Evolutionary conservation across 108 stramenopile genomes (phyloP).

Genomic region (Pelagomonas calceolata): DNA sequence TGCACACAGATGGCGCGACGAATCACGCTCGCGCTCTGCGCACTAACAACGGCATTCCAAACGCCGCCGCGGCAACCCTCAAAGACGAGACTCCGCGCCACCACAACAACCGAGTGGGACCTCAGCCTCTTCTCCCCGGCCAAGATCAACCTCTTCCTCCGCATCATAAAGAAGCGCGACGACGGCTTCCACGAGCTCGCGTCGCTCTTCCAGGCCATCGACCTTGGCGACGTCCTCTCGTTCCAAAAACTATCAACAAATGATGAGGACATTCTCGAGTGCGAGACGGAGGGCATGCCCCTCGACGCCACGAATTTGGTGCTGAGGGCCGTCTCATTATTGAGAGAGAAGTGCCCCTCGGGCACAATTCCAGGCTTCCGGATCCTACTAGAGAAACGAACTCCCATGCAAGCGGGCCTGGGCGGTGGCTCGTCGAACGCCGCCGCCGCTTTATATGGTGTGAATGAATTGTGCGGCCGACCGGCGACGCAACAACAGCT

Average conservation of each 20-base stretch:
- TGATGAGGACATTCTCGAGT: slow-evolving; percentile 52
- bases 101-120: no score
- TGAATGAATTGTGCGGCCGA: slow-evolving; percentile 69
- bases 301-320: slow-evolving; percentile 73
- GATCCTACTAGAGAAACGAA: slow-evolving; percentile 71
- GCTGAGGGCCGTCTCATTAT: slow-evolving; percentile 67
- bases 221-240: slow-evolving; percentile 72
- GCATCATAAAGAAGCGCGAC: slow-evolving; percentile 72
- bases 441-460: slow-evolving; percentile 85
- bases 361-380: slow-evolving; percentile 30
- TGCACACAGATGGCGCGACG: no score
- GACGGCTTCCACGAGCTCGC: slow-evolving; percentile 90
- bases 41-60: no score
- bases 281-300: slow-evolving; percentile 81
- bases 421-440: slow-evolving; percentile 88
- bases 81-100: no score
- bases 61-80: no score
- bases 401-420: slow-evolving; percentile 83
- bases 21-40: no score
- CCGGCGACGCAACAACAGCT: slow-evolving; percentile 67
- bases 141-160: slow-evolving; percentile 92
- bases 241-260: slow-evolving; percentile 32
- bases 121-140: slow-evolving; percentile 73
- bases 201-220: slow-evolving; percentile 86
- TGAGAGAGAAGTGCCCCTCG: slow-evolving; percentile 54